These are phyloP conservation scores for Emergomyces orientalis DNA, from an alignment of 2,329 filamentous ascomycete species.

Conservation along the genomic window DNA sequence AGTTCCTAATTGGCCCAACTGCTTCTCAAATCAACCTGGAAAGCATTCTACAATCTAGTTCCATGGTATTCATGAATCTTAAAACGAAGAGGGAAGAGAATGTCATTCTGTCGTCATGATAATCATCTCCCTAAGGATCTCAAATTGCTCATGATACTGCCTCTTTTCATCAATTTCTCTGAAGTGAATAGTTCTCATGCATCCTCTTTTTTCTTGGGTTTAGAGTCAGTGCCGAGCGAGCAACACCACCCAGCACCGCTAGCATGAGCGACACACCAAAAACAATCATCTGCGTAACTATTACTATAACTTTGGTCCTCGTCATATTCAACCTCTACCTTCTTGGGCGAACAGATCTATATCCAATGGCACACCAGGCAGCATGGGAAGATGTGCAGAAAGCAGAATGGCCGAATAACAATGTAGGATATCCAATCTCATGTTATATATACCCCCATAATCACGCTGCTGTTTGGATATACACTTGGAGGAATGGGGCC, in stretches of 20 bases:
- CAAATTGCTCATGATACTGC: background rate
- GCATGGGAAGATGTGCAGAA: background rate
- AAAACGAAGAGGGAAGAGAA: background rate
- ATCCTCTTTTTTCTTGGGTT: background rate
- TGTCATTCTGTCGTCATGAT: background rate
- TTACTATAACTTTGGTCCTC: background rate
- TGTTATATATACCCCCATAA: background rate
- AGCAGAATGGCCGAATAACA: constrained; percentile 17
- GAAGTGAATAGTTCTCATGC: background rate
- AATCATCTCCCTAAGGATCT: background rate
- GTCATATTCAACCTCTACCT: constrained; percentile 6
- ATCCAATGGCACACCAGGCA: constrained; percentile 3
- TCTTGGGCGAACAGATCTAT: constrained; percentile 11
- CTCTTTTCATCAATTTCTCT: background rate
- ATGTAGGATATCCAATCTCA: constrained; percentile 12
- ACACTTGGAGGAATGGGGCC: background rate
- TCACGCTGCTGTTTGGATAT: background rate
- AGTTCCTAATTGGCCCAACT: background rate
- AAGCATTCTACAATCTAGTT: background rate
- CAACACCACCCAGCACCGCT: background rate
- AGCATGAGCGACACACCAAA: constrained; percentile 1
- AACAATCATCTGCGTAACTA: background rate
- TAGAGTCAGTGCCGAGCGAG: background rate
- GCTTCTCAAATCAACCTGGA: background rate
- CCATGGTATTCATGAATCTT: background rate